These are phyloP conservation scores for Jackrogersella multiformis DNA, from an alignment of 495 filamentous ascomycete genomes.

Conservation along the genomic window DNA sequence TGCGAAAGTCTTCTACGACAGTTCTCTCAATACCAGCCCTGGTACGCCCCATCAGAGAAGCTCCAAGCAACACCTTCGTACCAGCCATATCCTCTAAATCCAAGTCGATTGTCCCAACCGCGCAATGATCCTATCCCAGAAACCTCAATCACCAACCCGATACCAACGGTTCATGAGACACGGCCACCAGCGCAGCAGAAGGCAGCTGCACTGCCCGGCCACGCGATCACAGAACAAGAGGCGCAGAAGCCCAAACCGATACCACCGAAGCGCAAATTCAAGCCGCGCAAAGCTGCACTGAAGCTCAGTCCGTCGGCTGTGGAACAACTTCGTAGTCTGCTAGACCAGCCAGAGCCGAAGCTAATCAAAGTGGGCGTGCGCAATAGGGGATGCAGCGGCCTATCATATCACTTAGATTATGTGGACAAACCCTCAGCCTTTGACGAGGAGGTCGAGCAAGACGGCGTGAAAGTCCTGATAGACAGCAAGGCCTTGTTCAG, in stretches of 20 bases:
- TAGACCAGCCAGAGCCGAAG: slow-evolving; percentile 85
- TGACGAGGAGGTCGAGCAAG: slow-evolving; percentile 94
- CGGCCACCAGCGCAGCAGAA: slow-evolving; percentile 49
- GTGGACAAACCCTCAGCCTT: slow-evolving; percentile 88
- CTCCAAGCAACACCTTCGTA: slow-evolving; percentile 80
- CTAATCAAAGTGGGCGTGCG: slow-evolving; percentile 93
- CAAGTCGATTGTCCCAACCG: slow-evolving; percentile 67
- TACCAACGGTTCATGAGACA: slow-evolving; percentile 64
- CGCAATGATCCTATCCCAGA: slow-evolving; percentile 72
- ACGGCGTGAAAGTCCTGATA: slow-evolving; percentile 93
- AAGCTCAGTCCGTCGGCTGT: slow-evolving; percentile 82
- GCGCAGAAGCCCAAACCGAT: slow-evolving; percentile 68
- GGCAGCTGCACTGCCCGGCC: slow-evolving; percentile 34
- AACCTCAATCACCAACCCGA: slow-evolving; percentile 70
- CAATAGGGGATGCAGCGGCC: slow-evolving; percentile 93
- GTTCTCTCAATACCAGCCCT: slow-evolving; percentile 70
- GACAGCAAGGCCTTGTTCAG: slow-evolving; percentile 97
- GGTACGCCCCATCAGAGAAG: slow-evolving; percentile 65
- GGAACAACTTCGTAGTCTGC: slow-evolving; percentile 74
- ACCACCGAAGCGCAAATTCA: slow-evolving; percentile 71
- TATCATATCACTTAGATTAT: slow-evolving; percentile 96
- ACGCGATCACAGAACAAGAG: slow-evolving; percentile 64
- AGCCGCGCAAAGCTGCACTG: slow-evolving; percentile 90
- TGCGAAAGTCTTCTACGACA: slow-evolving; percentile 66
- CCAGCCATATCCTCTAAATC: slow-evolving; percentile 74